These are phyloP conservation scores for Puccinia novopanici DNA, from an alignment of 1,284 basidiomycete genomes.

Conservation along the genomic window DNA sequence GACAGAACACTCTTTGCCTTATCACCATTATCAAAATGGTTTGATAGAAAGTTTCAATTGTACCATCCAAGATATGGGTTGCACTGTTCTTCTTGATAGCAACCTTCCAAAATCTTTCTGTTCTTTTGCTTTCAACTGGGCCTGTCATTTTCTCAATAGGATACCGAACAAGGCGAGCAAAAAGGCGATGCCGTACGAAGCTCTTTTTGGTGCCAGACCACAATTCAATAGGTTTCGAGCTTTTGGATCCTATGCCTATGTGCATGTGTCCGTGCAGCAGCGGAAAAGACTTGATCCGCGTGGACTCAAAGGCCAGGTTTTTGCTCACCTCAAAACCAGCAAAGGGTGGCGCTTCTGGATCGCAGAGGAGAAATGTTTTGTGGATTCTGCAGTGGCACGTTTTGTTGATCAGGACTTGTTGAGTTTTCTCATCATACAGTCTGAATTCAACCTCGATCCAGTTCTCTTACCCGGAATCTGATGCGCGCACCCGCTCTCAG, in stretches of 20 bases:
- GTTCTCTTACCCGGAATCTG: too few species aligned
- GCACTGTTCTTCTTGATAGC: background rate
- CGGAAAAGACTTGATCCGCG: background rate
- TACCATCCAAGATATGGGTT: background rate
- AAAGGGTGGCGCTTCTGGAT: conserved; percentile 28
- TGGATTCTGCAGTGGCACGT: too few species aligned
- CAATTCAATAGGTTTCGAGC: background rate
- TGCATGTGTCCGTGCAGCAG: background rate
- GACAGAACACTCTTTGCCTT: background rate
- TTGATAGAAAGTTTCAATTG: conserved; percentile 1
- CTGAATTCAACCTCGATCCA: too few species aligned
- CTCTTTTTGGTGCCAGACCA: background rate
- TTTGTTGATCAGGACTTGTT: too few species aligned
- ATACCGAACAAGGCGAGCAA: background rate
- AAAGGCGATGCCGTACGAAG: too few species aligned
- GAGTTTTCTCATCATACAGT: too few species aligned
- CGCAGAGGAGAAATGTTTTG: too few species aligned
- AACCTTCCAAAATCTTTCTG: background rate
- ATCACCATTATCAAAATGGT: conserved; percentile 24
- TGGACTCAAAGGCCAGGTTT: background rate
- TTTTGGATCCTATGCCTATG: background rate
- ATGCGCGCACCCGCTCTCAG: too few species aligned
- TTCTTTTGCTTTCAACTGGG: conserved; percentile 5
- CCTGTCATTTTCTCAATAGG: background rate
- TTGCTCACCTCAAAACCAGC: background rate